These are phyloP conservation scores for Echinochloa phyllopogon DNA, from an alignment of 176 grass and related monocot species.

Conservation along the genomic window DNA sequence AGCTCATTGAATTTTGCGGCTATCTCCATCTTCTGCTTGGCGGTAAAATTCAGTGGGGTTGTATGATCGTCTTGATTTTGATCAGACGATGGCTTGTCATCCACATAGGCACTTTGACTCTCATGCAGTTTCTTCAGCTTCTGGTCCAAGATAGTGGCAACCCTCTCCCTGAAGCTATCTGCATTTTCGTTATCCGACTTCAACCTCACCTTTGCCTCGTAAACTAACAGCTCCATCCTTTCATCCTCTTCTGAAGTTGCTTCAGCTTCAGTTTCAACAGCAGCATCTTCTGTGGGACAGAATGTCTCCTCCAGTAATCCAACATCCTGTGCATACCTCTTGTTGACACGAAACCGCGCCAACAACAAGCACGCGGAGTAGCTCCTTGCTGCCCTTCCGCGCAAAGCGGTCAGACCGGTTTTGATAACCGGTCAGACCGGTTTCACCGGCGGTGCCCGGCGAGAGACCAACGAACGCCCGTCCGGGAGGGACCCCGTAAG, in stretches of 20 bases:
- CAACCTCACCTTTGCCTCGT: constrained; percentile 73
- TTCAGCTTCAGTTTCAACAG: constrained; percentile 47
- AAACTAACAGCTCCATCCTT: constrained; percentile 53
- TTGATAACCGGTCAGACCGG: no score
- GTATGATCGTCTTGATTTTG: constrained; percentile 43
- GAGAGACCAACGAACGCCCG: no score
- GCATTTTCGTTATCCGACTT: constrained; percentile 59
- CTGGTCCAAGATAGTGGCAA: constrained; percentile 56
- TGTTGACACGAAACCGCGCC: no score
- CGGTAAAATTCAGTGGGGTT: constrained; percentile 27
- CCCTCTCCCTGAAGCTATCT: constrained; percentile 61
- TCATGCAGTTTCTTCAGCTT: constrained; percentile 69
- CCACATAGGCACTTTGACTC: constrained; percentile 38
- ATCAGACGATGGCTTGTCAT: constrained; percentile 34
- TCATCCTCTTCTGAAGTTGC: constrained; percentile 57
- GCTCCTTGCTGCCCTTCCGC: no score
- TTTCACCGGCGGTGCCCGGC: no score
- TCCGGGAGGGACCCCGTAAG: no score
- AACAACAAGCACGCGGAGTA: no score
- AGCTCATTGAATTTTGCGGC: constrained; percentile 57
- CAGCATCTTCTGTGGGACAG: constrained; percentile 41
- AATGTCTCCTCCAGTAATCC: constrained; percentile 84
- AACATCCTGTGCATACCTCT: constrained; percentile 77
- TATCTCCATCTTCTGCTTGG: constrained; percentile 53
- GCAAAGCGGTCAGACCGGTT: no score